phyloP scores from a whole-genome alignment of 768 basidiomycete species.

The Trametes villosa region DNA sequence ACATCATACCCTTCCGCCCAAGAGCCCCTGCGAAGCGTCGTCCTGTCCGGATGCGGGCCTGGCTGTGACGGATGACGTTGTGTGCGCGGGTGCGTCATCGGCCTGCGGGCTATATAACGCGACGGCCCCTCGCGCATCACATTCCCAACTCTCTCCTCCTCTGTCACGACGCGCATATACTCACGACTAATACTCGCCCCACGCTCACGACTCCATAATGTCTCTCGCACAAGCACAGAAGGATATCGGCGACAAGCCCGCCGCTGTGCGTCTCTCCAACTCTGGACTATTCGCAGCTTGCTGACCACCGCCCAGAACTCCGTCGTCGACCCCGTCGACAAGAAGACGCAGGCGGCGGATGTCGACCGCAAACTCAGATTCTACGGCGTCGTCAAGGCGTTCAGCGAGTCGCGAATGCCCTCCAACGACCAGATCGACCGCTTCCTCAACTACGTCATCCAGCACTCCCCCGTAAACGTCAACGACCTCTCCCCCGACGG shows the following conservation, averaged over 20 bases:
- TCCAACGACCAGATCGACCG: constrained; percentile 80
- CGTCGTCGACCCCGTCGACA: constrained; percentile 72
- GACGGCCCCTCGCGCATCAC: not conserved
- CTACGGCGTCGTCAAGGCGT: constrained; percentile 81
- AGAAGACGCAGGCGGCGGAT: constrained; percentile 64
- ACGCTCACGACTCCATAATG: constrained; percentile 44
- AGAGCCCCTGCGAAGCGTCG: not conserved
- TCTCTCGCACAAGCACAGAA: constrained; percentile 66
- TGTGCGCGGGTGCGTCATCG: constrained; percentile 7
- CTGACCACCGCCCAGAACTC: constrained; percentile 41
- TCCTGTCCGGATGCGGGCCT: not conserved
- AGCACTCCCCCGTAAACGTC: constrained; percentile 61
- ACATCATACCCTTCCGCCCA: constrained; percentile 13
- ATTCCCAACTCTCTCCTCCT: constrained; percentile 16
- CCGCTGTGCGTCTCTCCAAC: constrained; percentile 21
- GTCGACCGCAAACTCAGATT: constrained; percentile 84
- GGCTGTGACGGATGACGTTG: constrained; percentile 21
- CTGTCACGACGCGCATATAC: constrained; percentile 13
- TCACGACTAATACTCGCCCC: constrained; percentile 8
- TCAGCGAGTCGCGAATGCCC: constrained; percentile 79
- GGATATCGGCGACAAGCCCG: constrained; percentile 63
- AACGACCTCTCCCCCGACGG: constrained; percentile 78
- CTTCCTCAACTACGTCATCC: constrained; percentile 67
- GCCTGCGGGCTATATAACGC: constrained; percentile 15
- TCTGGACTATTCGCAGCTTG: not conserved